A percentile compares a stretch with the other conserved stretches of the same genome.
Evolutionary conservation across 2,329 filamentous ascomycete genomes (phyloP).

Genomic region (Colletotrichum sidae): DNA sequence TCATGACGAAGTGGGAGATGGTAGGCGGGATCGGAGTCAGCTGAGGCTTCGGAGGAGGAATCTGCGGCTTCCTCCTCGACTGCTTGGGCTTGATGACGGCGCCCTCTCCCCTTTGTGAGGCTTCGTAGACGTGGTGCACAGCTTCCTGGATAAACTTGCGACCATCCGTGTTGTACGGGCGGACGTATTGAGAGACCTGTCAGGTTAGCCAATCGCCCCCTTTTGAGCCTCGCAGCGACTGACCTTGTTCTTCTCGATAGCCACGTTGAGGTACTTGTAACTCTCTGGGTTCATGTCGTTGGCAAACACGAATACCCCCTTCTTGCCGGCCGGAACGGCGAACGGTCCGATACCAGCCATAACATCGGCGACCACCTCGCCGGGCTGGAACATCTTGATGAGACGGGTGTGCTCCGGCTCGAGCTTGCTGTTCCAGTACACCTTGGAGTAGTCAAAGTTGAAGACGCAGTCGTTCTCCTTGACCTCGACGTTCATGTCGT

Average conservation of each 20-base stretch:
- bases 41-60: conserved; percentile 50
- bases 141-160: conserved; percentile 81
- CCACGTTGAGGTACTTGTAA: conserved; percentile 76
- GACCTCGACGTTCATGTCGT: conserved; percentile 86
- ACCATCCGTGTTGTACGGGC: conserved; percentile 85
- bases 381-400: conserved; percentile 79
- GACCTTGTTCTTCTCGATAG: conserved; percentile 84
- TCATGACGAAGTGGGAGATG: conserved; percentile 98
- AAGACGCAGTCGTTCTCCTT: conserved; percentile 88
- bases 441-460: conserved; percentile 92
- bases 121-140: conserved; percentile 68
- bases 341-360: conserved; percentile 99
- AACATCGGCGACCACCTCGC: conserved; percentile 93
- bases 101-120: conserved; percentile 63
- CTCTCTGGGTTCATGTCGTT: conserved; percentile 97
- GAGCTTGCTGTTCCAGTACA: conserved; percentile 97
- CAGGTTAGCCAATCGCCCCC: conserved; percentile 37
- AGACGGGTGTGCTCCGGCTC: conserved; percentile 89
- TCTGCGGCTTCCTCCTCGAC: conserved; percentile 51
- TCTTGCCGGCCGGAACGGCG: conserved; percentile 90
- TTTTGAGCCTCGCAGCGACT: conserved; percentile 10
- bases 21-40: conserved; percentile 73
- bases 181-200: conserved; percentile 76
- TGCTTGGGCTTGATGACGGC: conserved; percentile 63
- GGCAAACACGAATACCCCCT: conserved; percentile 91